Base-by-base conservation (phyloP, 1,284 basidiomycete species). In the Papiliotrema fonsecae region DNA sequence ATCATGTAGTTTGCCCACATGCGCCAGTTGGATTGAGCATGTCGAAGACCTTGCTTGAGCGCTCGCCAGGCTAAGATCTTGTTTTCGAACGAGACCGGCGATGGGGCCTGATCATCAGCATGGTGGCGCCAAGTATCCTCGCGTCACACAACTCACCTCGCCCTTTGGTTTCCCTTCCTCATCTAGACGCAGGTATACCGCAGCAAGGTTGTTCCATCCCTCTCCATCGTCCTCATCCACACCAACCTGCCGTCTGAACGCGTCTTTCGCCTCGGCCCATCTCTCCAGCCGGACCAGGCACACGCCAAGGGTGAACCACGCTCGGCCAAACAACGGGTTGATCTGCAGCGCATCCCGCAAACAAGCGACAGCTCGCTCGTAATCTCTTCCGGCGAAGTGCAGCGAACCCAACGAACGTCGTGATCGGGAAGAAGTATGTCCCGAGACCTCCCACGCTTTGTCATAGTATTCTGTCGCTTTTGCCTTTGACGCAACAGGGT, bases 1-100 rank as follows among this genome's bases (percentile, higher is more conserved):
- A 97, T 78, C 87, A 93, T 94, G 77, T 93, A 97, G 76, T 99
- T 99, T 58, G 81, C 80, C 96, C 96, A 99, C 82, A 99, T 93
- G 16, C 89, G 82, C 94, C 94, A 98, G 64, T 93, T 93, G 45
- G 91, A 85, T 70, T 89, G 88, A 45, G 82, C 81, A 66, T 82
- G 83, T 58, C 84, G 85, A 51, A 98, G 80, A 4, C 93, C 91
- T 57, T 90, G 86, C 59, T 87, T 85, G 35, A 99, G 84, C 11
- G 96, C 94, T n/a, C 86, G 85, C 79, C 91, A 96, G 0, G 96
- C 96, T 35, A 92, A 82, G 40, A 85, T 76, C 70, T 91, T 94
- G 75, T 92, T 77, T 39, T 74, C 72, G 57, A 75, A 79, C 3
- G 75, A 65, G 14, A 65, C 62, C 4, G 62, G 53, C 6, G 56